These are phyloP conservation scores for Aquilaria malaccensis DNA, from an alignment of 345 rosid genomes.

Conservation along the genomic window DNA sequence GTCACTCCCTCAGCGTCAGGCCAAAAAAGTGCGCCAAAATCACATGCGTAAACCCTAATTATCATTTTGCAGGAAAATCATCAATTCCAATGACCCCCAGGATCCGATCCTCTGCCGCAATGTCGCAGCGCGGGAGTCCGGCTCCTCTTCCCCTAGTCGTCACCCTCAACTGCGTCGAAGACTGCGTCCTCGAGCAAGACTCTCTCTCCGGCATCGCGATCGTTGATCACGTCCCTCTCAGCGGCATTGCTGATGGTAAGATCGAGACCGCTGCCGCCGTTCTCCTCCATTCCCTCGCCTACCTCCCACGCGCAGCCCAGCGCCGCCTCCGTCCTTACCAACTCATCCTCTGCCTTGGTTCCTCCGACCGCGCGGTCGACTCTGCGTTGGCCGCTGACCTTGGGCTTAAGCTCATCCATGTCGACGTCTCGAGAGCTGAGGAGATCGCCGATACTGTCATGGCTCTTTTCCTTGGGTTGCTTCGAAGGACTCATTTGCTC, in stretches of 20 bases:
- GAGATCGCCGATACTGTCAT: slow-evolving; percentile 97
- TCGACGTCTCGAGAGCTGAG: slow-evolving; percentile 87
- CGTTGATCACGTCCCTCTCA: slow-evolving; percentile 89
- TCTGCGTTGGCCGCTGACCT: slow-evolving; percentile 88
- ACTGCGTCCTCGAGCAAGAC: slow-evolving; percentile 71
- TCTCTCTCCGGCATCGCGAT: slow-evolving; percentile 74
- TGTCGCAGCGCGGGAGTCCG: slow-evolving; percentile 41
- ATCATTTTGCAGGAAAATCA: slow-evolving; percentile 6
- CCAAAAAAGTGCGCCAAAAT: slow-evolving; percentile 20
- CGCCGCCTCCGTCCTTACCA: slow-evolving; percentile 95
- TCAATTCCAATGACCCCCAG: neutral
- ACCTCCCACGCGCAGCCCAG: slow-evolving; percentile 99
- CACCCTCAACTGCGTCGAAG: slow-evolving; percentile 91
- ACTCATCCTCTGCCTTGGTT: slow-evolving; percentile 92
- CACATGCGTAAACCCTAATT: slow-evolving; percentile 31
- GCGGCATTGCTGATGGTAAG: slow-evolving; percentile 79
- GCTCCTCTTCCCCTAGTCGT: slow-evolving; percentile 56
- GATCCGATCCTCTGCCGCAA: slow-evolving; percentile 44
- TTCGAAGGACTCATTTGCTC: slow-evolving; percentile 83
- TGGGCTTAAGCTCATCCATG: slow-evolving; percentile 87
- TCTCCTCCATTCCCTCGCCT: slow-evolving; percentile 86
- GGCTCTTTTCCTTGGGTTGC: slow-evolving; percentile 95
- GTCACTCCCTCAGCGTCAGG: neutral
- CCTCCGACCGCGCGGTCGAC: slow-evolving; percentile 88
- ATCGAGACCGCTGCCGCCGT: slow-evolving; percentile 91